Percentiles rank a stretch among this genome's conserved stretches.
phyloP scores from a whole-genome alignment of 2,329 filamentous ascomycete species.

The Zarea fungicola region DNA sequence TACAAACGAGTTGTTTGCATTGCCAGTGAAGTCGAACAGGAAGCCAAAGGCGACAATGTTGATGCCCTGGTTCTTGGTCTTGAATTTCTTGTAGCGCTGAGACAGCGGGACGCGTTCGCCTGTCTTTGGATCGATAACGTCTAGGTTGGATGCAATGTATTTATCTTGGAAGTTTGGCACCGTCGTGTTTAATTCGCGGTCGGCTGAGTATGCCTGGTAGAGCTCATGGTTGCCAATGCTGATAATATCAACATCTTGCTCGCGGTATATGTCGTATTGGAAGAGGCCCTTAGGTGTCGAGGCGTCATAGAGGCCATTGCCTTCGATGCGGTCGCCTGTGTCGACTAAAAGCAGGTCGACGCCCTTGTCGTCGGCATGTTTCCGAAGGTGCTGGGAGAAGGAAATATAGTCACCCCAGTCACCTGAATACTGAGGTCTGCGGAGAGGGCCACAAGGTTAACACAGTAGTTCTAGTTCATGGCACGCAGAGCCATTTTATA shows the following conservation, averaged over 20 bases:
- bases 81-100: slow-evolving; percentile 80
- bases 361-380: slow-evolving; percentile 70
- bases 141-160: slow-evolving; percentile 89
- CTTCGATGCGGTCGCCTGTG: slow-evolving; percentile 88
- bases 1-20: slow-evolving; percentile 86
- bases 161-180: slow-evolving; percentile 75
- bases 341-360: slow-evolving; percentile 89
- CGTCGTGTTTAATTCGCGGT: slow-evolving; percentile 71
- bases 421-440: slow-evolving; percentile 79
- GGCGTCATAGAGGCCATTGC: slow-evolving; percentile 90
- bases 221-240: slow-evolving; percentile 93
- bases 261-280: slow-evolving; percentile 78
- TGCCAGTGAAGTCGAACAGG: slow-evolving; percentile 86
- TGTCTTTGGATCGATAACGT: slow-evolving; percentile 71
- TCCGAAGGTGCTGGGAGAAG: slow-evolving; percentile 76
- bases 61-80: slow-evolving; percentile 81
- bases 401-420: slow-evolving; percentile 99
- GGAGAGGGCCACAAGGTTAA: slow-evolving; percentile 1
- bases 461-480: slow-evolving; percentile 9
- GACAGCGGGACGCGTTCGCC: slow-evolving; percentile 71
- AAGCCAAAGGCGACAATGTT: slow-evolving; percentile 88
- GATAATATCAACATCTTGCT: slow-evolving; percentile 79
- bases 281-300: slow-evolving; percentile 84
- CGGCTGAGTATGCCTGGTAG: slow-evolving; percentile 73
- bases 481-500: not conserved